These are phyloP conservation scores for Rhinocladiella similis DNA, from an alignment of 2,329 filamentous ascomycete genomes.

Conservation along the genomic window DNA sequence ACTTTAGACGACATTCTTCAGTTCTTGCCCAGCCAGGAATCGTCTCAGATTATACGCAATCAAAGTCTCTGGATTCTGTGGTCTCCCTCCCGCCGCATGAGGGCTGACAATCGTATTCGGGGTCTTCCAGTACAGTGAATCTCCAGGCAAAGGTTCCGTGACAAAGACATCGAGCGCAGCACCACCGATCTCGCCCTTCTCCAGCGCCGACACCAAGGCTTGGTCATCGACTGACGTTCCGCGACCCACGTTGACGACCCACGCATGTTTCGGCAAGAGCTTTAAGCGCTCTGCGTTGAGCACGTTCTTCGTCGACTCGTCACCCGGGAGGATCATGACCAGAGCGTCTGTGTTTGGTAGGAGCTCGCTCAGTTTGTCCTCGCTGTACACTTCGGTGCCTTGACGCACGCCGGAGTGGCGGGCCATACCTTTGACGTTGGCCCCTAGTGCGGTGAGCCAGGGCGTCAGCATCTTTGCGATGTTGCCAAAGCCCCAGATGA, in stretches of 20 bases:
- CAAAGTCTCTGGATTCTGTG: conserved; percentile 60
- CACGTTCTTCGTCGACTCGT: conserved; percentile 56
- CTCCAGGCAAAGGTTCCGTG: conserved; percentile 63
- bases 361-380: conserved; percentile 55
- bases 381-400: conserved; percentile 58
- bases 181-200: conserved; percentile 60
- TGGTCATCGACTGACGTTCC: conserved; percentile 66
- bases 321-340: conserved; percentile 67
- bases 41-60: conserved; percentile 62
- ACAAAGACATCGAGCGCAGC: conserved; percentile 72
- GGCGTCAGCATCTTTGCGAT: conserved; percentile 63
- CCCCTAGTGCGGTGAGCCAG: conserved; percentile 55
- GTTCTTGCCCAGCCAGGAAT: conserved; percentile 58
- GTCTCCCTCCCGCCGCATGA: conserved; percentile 42
- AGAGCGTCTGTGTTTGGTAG: conserved; percentile 61
- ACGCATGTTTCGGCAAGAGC: conserved; percentile 54
- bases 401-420: conserved; percentile 57
- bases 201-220: conserved; percentile 59
- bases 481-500: conserved; percentile 67
- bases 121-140: conserved; percentile 62
- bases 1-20: conserved; percentile 56
- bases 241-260: conserved; percentile 38
- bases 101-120: conserved; percentile 23
- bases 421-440: conserved; percentile 60
- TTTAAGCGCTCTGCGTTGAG: conserved; percentile 56